Evolutionary conservation across 345 rosid species (phyloP).

Genomic region (Fremontodendron californicum): DNA sequence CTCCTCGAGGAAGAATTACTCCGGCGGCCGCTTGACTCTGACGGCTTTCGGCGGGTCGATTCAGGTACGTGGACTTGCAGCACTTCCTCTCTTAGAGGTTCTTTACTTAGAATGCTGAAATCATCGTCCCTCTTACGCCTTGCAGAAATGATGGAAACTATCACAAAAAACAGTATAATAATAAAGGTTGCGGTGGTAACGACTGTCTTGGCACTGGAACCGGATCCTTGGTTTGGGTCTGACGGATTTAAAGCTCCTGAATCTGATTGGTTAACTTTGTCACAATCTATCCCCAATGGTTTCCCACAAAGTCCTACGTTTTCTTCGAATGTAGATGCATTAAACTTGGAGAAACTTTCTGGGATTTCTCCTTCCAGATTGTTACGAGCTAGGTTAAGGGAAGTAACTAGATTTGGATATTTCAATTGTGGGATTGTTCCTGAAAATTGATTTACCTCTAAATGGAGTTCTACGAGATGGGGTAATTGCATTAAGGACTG

Average conservation of each 20-base stretch:
- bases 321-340: slow-evolving; percentile 26
- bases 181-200: slow-evolving; percentile 3
- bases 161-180: slow-evolving; percentile 26
- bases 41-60: slow-evolving; percentile 23
- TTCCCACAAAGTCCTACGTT: slow-evolving; percentile 56
- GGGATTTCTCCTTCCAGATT: slow-evolving; percentile 62
- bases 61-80: slow-evolving; percentile 38
- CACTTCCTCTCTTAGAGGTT: slow-evolving; percentile 28
- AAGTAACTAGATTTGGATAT: slow-evolving; percentile 17
- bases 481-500: slow-evolving; percentile 37
- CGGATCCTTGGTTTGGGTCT: background rate
- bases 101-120: slow-evolving; percentile 50
- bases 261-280: background rate
- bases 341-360: slow-evolving; percentile 22
- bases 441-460: slow-evolving; percentile 59
- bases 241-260: background rate
- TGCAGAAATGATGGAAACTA: slow-evolving; percentile 14
- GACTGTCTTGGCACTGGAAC: background rate
- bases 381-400: slow-evolving; percentile 53
- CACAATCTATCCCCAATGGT: slow-evolving; percentile 34
- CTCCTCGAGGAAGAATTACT: background rate
- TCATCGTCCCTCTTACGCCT: slow-evolving; percentile 31
- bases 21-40: slow-evolving; percentile 31
- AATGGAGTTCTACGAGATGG: slow-evolving; percentile 58
- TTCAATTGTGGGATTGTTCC: slow-evolving; percentile 51